A percentile compares a stretch with the other conserved stretches of the same genome.
phyloP scores from a whole-genome alignment of 78 protist genomes.

The slime mould (Dictyostelium discoideum) region DNA sequence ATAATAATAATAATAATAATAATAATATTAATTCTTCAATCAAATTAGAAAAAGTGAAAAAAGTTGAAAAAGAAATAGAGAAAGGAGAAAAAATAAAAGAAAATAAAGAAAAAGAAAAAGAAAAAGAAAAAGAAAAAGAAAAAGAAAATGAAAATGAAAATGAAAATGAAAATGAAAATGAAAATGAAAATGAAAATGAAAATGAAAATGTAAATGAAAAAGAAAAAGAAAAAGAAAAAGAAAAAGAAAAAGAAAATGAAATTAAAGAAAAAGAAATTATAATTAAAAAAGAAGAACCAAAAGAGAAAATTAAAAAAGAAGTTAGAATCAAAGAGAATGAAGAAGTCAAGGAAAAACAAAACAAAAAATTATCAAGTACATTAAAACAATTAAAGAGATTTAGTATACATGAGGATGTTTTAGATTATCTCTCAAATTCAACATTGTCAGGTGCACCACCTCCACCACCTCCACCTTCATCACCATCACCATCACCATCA shows the following conservation, averaged over 20 bases:
- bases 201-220: not conserved
- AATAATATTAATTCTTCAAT: not conserved
- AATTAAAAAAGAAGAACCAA: not conserved
- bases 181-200: not conserved
- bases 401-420: not conserved
- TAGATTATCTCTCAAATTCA: not conserved
- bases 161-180: not conserved
- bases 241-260: not conserved
- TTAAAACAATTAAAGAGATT: not conserved
- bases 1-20: too few relatives aligned
- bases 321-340: not conserved
- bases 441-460: conserved; percentile 6
- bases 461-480: not conserved
- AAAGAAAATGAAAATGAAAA: not conserved
- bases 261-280: not conserved
- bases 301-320: not conserved
- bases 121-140: not conserved
- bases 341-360: not conserved
- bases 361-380: not conserved
- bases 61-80: not conserved
- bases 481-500: not conserved
- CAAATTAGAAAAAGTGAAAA: not conserved
- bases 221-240: not conserved
- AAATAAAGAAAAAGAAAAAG: not conserved
- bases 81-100: too few relatives aligned